phyloP scores from a whole-genome alignment of 2,329 filamentous ascomycete species.

The Cytospora leucostoma region DNA sequence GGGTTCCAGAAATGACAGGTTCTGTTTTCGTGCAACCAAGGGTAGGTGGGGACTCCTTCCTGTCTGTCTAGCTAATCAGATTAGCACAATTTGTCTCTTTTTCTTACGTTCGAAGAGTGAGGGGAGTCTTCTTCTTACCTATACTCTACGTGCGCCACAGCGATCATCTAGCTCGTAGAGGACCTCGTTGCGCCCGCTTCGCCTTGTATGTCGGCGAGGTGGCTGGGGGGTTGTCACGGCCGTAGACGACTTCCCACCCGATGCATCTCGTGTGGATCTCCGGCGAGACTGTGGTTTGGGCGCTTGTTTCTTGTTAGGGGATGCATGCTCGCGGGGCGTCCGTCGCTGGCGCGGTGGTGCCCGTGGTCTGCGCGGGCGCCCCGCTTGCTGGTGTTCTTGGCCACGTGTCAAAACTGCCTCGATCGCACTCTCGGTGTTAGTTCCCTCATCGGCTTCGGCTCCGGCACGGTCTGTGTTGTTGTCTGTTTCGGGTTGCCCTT shows the following conservation, averaged over 20 bases:
- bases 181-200: conserved; percentile 2
- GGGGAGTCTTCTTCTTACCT: background rate
- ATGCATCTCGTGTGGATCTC: background rate
- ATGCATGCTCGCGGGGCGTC: background rate
- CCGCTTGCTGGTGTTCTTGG: background rate
- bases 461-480: background rate
- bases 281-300: conserved; percentile 2
- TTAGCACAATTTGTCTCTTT: background rate
- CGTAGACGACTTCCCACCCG: background rate
- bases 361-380: background rate
- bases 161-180: conserved; percentile 3
- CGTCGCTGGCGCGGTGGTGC: background rate
- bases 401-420: no score
- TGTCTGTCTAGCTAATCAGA: background rate
- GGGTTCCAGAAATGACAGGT: background rate
- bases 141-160: background rate
- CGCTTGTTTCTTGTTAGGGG: background rate
- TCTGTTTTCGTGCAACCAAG: background rate
- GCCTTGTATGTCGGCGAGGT: conserved; percentile 1
- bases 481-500: background rate
- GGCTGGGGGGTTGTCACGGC: background rate
- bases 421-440: background rate
- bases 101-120: background rate
- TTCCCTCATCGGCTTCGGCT: background rate
- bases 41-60: no score